Evolutionary conservation across 1,284 basidiomycete species (phyloP), one percentile per base, ranked within the genome.

Genomic region (Trichosporon sp.): DNA sequence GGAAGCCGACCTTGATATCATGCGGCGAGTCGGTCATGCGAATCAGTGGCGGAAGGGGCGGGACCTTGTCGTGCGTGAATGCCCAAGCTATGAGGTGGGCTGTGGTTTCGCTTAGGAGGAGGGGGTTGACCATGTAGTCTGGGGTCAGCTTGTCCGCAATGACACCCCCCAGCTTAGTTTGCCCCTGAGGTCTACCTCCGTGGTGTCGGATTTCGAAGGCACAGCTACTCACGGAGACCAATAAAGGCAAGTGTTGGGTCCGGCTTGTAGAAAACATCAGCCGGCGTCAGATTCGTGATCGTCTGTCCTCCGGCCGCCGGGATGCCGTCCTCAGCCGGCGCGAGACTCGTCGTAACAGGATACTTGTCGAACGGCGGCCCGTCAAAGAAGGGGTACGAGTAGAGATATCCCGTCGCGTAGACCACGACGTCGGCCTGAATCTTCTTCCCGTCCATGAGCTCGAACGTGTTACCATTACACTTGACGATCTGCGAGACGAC

Each of bases 351-450:
- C 8, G 70, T 71, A 9, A 71, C 59, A 0, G 70, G 70, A 6
- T 65, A 27, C 29, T 25, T 31, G 63, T 64, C 60, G 58, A 69
- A 71, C 0, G 70, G 70, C 10, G 66, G 52, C 1, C 54, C 31
- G 33, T 63, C 34, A 56, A 72, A 74, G 67, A 82, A 82, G 0
- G 81, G 81, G 64, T 80, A 80, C 21, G 74, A 69, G 67, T 77
- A 82, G 61, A 76, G 73, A 66, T 82, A 83, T 10, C 82, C 82
- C 0, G 82, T 83, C 3, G 81, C 82, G 64, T 78, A 83, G 56
- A 82, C 75, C 64, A 83, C 77, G 0, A 71, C 64, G 46, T 82
- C 80, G 16, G 73, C 73, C 0, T 64, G 44, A 6, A 81, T 44
- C 1, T 32, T 56, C 1, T 16, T 57, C 7, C 66, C 66, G 59